Conservation (phyloP, 305 asterid species). For the Fraxinus ornus region DNA sequence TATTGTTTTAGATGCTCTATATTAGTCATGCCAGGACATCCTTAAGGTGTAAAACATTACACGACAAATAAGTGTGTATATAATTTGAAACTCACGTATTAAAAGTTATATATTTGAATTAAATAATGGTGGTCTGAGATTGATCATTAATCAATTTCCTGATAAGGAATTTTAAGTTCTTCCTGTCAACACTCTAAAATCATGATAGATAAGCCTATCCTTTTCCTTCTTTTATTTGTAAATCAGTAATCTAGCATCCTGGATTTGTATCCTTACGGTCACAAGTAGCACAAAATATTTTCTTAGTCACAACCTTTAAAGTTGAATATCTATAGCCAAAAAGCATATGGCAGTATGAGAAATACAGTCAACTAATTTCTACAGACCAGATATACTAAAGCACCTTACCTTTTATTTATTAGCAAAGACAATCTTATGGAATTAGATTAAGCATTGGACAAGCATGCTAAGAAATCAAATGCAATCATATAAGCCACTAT, state of each 20-base stretch:
- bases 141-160: not conserved
- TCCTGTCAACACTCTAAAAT: not conserved
- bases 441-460: not conserved
- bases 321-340: not conserved
- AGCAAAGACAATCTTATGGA: not conserved
- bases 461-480: not conserved
- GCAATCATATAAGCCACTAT: not conserved
- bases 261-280: not conserved
- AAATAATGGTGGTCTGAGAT: not conserved
- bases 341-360: not conserved
- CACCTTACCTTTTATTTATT: not conserved
- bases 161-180: not conserved
- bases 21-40: not conserved
- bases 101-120: not conserved
- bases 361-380: not conserved
- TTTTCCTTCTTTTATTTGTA: not conserved
- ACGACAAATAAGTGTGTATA: not conserved
- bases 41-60: not conserved
- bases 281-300: not conserved
- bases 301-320: not conserved
- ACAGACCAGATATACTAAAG: not conserved
- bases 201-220: not conserved
- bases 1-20: not conserved
- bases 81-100: not conserved
- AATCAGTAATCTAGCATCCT: conserved; percentile 9